A percentile compares a stretch with the other conserved stretches of the same genome.
Evolutionary conservation across 768 basidiomycete genomes (phyloP).

Genomic region (Tricholoma sp.): DNA sequence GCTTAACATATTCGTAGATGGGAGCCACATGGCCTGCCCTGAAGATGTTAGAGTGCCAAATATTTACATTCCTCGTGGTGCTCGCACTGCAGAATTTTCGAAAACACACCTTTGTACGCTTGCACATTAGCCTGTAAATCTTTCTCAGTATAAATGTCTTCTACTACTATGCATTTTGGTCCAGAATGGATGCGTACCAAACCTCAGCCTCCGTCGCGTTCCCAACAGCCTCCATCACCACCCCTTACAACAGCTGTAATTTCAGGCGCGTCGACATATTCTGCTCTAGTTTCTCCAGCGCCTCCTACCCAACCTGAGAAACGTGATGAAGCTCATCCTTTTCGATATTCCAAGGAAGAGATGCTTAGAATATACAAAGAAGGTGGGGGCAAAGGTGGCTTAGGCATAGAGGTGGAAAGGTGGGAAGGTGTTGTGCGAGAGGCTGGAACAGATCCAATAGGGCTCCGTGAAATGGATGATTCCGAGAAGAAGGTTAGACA

Average conservation of each 20-base stretch:
- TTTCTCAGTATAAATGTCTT: slow-evolving; percentile 35
- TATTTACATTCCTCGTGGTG: slow-evolving; percentile 26
- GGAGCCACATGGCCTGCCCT: slow-evolving; percentile 32
- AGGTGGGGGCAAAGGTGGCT: slow-evolving; percentile 63
- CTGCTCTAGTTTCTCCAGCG: slow-evolving; percentile 58
- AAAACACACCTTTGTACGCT: slow-evolving; percentile 19
- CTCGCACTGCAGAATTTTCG: slow-evolving; percentile 29
- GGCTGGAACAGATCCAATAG: slow-evolving; percentile 62
- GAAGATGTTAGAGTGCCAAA: slow-evolving; percentile 24
- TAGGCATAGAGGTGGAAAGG: slow-evolving; percentile 82
- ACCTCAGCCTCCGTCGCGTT: slow-evolving; percentile 48
- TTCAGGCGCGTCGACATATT: slow-evolving; percentile 61
- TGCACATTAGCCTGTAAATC: slow-evolving; percentile 16
- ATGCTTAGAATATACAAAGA: slow-evolving; percentile 81
- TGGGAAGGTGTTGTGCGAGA: slow-evolving; percentile 89
- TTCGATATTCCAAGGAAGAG: slow-evolving; percentile 83
- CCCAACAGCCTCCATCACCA: slow-evolving; percentile 54
- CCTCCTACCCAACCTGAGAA: slow-evolving; percentile 46
- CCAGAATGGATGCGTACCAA: slow-evolving; percentile 92
- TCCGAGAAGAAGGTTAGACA: slow-evolving; percentile 79
- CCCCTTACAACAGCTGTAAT: slow-evolving; percentile 41
- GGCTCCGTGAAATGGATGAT: slow-evolving; percentile 75
- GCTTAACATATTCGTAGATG: slow-evolving; percentile 4
- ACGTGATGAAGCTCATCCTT: slow-evolving; percentile 67
- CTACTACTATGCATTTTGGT: slow-evolving; percentile 82